phyloP scores from a whole-genome alignment of 768 basidiomycete species.

The Psilocybe cyanescens region DNA sequence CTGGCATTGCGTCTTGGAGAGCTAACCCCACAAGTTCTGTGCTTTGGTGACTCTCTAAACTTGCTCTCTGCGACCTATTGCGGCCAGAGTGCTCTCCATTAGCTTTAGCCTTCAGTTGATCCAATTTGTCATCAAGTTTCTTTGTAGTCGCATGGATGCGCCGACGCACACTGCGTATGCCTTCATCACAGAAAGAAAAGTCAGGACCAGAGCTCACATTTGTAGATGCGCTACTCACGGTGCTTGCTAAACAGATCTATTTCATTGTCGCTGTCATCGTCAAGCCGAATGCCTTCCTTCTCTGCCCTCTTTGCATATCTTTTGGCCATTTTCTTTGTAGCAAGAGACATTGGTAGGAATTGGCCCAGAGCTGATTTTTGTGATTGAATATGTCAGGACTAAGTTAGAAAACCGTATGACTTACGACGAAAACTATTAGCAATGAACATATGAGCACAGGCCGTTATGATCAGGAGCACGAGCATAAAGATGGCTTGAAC shows the following conservation, averaged over 20 bases:
- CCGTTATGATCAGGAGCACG: constrained; percentile 58
- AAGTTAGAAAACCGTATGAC: not conserved
- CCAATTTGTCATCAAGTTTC: constrained; percentile 33
- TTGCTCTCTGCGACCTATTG: not conserved
- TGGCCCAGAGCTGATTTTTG: constrained; percentile 46
- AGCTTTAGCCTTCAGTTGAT: constrained; percentile 33
- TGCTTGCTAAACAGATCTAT: constrained; percentile 40
- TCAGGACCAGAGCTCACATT: not conserved
- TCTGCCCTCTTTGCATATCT: constrained; percentile 38
- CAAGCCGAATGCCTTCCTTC: constrained; percentile 21
- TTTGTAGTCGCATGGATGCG: constrained; percentile 32
- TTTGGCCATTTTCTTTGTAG: constrained; percentile 56
- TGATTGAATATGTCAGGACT: constrained; percentile 32
- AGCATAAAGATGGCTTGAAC: constrained; percentile 59
- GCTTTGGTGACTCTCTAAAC: constrained; percentile 13
- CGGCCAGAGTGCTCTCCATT: constrained; percentile 6
- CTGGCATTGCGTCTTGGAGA: not conserved
- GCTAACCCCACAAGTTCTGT: constrained; percentile 12
- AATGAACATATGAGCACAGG: constrained; percentile 40
- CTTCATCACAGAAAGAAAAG: constrained; percentile 19
- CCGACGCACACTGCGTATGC: constrained; percentile 38
- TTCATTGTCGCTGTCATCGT: constrained; percentile 31
- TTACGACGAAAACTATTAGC: constrained; percentile 12
- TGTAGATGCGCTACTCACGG: constrained; percentile 27
- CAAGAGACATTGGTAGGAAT: constrained; percentile 66